phyloP scores from a whole-genome alignment of 495 filamentous ascomycete genomes.

The Neurospora sp. region DNA sequence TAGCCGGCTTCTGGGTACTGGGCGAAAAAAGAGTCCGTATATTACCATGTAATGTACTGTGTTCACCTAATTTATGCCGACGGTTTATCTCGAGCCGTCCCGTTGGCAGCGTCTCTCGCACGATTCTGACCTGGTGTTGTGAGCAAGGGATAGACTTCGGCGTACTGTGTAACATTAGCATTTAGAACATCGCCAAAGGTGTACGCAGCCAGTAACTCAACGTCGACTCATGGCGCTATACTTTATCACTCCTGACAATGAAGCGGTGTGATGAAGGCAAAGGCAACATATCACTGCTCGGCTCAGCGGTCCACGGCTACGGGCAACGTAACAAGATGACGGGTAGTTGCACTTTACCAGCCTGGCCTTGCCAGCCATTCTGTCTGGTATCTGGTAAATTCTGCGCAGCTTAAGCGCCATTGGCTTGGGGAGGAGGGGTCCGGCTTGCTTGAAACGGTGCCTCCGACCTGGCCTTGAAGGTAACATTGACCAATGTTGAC shows the following conservation, averaged over 20 bases:
- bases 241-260: neutral
- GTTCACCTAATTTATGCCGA: neutral
- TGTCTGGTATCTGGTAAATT: neutral
- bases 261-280: neutral
- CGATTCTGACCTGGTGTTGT: neutral
- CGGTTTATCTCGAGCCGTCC: neutral
- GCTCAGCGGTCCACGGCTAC: neutral
- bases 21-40: neutral
- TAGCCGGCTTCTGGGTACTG: neutral
- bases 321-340: neutral
- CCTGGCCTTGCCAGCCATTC: neutral
- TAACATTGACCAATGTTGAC: neutral
- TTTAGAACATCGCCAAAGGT: constrained; percentile 20
- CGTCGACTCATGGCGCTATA: neutral
- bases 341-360: neutral
- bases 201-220: constrained; percentile 15
- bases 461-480: neutral
- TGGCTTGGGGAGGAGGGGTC: neutral
- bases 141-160: neutral
- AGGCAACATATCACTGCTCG: neutral
- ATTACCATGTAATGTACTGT: neutral
- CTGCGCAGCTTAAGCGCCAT: neutral
- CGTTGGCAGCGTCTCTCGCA: neutral
- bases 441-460: neutral
- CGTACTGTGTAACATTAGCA: neutral